phyloP scores from a whole-genome alignment of 345 rosid genomes.

The Gossypium raimondii region DNA sequence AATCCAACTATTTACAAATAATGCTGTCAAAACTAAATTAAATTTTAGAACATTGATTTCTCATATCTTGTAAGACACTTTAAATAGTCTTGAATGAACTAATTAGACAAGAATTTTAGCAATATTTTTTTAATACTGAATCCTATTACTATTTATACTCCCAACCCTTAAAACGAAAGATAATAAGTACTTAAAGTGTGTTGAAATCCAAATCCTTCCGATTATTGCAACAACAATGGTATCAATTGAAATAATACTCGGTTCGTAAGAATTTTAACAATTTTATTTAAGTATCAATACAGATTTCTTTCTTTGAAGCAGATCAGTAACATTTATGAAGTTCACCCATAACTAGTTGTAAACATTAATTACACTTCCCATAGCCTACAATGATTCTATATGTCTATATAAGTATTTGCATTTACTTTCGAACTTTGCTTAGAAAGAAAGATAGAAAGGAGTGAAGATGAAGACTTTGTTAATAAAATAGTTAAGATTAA shows the following conservation, averaged over 20 bases:
- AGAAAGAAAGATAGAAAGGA: too few species aligned
- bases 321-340: neutral
- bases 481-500: too few species aligned
- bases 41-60: neutral
- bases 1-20: neutral
- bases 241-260: too few species aligned
- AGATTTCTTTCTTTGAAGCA: neutral
- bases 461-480: too few species aligned
- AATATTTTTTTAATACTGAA: too few species aligned
- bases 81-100: neutral
- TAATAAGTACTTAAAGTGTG: too few species aligned
- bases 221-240: too few species aligned
- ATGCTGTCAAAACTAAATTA: neutral
- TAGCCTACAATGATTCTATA: neutral
- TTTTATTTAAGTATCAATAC: neutral
- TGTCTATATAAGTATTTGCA: neutral
- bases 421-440: neutral
- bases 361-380: neutral
- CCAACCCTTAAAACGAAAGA: too few species aligned
- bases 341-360: neutral
- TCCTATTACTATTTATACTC: too few species aligned
- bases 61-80: neutral
- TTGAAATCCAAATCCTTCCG: too few species aligned
- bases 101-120: neutral
- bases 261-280: neutral